Base-by-base conservation (phyloP, 768 basidiomycete genomes). In the Kwoniella pini region DNA sequence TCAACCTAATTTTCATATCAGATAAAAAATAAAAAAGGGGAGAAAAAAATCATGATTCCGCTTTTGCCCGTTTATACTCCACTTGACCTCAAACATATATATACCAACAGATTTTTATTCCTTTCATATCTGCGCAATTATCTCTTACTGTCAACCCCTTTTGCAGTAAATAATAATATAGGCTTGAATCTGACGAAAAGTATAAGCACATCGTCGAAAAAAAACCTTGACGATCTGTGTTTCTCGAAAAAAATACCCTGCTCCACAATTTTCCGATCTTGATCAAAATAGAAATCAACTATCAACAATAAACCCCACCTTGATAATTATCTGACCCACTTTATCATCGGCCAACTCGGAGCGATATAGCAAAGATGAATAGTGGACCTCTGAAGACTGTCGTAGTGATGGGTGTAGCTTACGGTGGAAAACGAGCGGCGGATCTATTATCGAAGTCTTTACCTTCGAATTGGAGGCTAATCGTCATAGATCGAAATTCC, bases 401-500 rank as follows among this genome's bases (percentile, higher is more conserved):
- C 3, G 64, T 75, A 13, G 65, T 77, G 21, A 60, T 77, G 2
- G 76, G 76, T 21, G 70, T 68, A 9, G 58, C 74, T 5, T 77
- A 77, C 54, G 76, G 68, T 7, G 76, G 76, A 1, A 55, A 63
- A 19, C 54, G 64, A 27, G 68, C 65, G 4, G 66, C 68, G 11
- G 60, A 60, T 19, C 46, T 68, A n/a, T 49, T 77, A 7, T 45
- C 70, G 1, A 50, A 65, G 19, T 53, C 52, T 7, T 48, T 77
- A 15, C 72, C 74, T 1, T 44, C 63, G n/a, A 69, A 68, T 13
- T 78, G 72, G 71, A 60, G 68, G 21, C 54, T 78, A 15, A 58
- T 78, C 5, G 68, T 71, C 4, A 69, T 78, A 21, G 75, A 78
- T 54, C 40, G 77, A 48, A 78, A 75, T 53, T 59, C 65, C 0